Conservation (phyloP, 345 rosid species). For the Balakata baccata region DNA sequence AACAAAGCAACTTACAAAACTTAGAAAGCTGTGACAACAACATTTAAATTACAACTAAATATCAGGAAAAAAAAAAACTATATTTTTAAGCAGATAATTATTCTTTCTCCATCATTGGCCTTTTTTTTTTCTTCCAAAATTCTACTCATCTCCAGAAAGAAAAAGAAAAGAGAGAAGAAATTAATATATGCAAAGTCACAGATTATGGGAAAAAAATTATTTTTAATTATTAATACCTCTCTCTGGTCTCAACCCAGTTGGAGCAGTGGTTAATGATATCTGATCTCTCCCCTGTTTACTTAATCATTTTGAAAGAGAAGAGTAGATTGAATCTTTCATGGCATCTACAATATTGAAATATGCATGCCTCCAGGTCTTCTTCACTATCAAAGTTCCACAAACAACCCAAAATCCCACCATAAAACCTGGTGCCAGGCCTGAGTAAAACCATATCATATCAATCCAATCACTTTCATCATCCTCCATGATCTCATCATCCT, state of each 20-base stretch:
- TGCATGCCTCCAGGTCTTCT: constrained; percentile 15
- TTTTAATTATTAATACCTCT: neutral
- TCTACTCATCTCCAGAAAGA: no score
- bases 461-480: neutral
- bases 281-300: neutral
- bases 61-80: no score
- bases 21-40: no score
- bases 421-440: neutral
- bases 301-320: neutral
- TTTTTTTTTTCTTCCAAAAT: no score
- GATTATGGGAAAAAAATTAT: neutral
- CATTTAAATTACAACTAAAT: no score
- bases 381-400: constrained; percentile 9
- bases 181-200: neutral
- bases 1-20: no score
- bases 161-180: no score
- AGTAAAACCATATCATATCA: constrained; percentile 13
- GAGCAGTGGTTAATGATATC: neutral
- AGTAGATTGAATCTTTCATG: neutral
- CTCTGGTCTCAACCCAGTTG: neutral
- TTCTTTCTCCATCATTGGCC: no score
- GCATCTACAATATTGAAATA: neutral
- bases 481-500: neutral
- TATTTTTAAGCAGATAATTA: no score
- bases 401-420: constrained; percentile 10